These are phyloP conservation scores for Rhodamnia argentea DNA, from an alignment of 345 rosid species.

Conservation along the genomic window DNA sequence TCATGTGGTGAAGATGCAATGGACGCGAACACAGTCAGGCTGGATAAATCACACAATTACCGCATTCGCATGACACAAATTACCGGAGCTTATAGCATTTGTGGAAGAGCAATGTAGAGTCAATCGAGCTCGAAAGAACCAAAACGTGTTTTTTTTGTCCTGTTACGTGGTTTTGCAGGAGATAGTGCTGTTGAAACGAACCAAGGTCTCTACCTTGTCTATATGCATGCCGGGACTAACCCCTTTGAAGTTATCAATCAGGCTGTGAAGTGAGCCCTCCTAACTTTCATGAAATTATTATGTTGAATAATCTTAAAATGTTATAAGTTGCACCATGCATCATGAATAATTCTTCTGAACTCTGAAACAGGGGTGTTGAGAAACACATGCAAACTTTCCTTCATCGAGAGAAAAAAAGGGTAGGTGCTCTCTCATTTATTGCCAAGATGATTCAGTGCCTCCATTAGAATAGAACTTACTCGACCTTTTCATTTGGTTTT, in stretches of 20 bases:
- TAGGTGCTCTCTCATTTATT: constrained; percentile 5
- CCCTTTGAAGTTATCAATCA: constrained; percentile 92
- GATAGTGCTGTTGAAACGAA: constrained; percentile 79
- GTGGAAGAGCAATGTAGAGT: constrained; percentile 17
- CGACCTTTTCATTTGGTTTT: background rate
- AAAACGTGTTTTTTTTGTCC: constrained; percentile 17
- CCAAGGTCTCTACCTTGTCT: constrained; percentile 79
- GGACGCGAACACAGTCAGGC: constrained; percentile 12
- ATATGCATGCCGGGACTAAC: constrained; percentile 91
- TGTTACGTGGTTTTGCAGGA: constrained; percentile 58
- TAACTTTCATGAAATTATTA: background rate
- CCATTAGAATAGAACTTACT: background rate
- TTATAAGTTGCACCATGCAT: background rate
- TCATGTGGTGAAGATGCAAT: constrained; percentile 17
- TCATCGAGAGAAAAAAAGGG: constrained; percentile 89
- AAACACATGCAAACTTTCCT: constrained; percentile 77
- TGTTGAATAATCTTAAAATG: background rate
- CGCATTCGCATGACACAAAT: constrained; percentile 13
- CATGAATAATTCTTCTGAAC: background rate
- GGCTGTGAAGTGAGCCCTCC: constrained; percentile 67
- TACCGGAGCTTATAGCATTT: constrained; percentile 17
- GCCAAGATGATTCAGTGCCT: background rate
- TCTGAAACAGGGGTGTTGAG: constrained; percentile 59
- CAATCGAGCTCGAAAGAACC: constrained; percentile 21
- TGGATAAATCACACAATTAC: constrained; percentile 9